Evolutionary conservation across 1,139 yeast species (phyloP).

Genomic region (Geotrichum citri-aurantii): DNA sequence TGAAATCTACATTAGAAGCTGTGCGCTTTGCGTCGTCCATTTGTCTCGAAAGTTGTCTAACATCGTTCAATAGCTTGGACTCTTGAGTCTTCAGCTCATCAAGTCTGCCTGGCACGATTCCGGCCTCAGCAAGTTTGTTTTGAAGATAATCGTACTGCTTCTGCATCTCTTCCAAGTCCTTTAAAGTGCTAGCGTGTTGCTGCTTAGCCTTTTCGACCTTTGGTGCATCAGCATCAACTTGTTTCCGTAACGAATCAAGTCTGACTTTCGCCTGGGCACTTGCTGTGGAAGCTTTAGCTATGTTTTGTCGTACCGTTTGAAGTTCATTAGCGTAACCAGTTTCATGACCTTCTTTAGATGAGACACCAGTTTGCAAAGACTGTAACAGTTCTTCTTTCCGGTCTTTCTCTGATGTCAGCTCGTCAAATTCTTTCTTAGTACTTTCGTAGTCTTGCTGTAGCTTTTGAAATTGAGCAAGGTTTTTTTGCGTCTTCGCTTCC

Average conservation of each 20-base stretch:
- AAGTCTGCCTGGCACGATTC: conserved; percentile 52
- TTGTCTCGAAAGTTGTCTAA: conserved; percentile 45
- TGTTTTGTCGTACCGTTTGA: conserved; percentile 54
- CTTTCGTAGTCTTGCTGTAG: conserved; percentile 41
- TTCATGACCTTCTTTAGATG: conserved; percentile 72
- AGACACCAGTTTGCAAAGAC: conserved; percentile 83
- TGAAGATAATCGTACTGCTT: conserved; percentile 41
- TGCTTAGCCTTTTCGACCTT: conserved; percentile 50
- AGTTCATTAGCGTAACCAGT: conserved; percentile 78
- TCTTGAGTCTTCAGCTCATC: conserved; percentile 44
- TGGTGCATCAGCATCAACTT: conserved; percentile 47
- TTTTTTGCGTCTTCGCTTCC: conserved; percentile 19
- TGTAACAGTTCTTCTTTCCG: conserved; percentile 76
- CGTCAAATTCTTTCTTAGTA: conserved; percentile 42
- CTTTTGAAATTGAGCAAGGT: conserved; percentile 29
- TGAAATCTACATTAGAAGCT: conserved; percentile 71
- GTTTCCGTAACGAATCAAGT: conserved; percentile 51
- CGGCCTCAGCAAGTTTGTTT: conserved; percentile 46
- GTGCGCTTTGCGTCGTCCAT: conserved; percentile 56
- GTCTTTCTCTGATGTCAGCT: conserved; percentile 46
- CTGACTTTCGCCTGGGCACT: conserved; percentile 59
- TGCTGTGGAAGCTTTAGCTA: conserved; percentile 50
- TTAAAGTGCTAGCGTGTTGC: conserved; percentile 45
- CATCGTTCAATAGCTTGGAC: conserved; percentile 30
- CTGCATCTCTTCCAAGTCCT: conserved; percentile 44